Evolutionary conservation across 2,329 filamentous ascomycete genomes (phyloP).

Genomic region (Pseudocercospora crystallina): DNA sequence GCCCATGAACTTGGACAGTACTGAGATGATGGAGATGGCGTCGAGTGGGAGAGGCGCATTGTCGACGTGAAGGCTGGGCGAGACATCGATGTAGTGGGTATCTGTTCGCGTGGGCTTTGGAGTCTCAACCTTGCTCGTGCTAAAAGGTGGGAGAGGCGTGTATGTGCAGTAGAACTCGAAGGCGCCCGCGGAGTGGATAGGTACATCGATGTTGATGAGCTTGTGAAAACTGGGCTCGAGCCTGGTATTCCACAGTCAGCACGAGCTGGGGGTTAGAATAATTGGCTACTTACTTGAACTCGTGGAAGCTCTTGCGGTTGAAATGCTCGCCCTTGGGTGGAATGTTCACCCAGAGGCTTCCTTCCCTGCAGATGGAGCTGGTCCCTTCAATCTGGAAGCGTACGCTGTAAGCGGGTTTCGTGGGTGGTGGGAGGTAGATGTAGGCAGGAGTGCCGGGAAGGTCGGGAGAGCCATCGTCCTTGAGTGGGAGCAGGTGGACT

Average conservation of each 20-base stretch:
- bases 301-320: conserved; percentile 73
- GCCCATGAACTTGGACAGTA: conserved; percentile 98
- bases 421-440: conserved; percentile 82
- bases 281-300: conserved; percentile 72
- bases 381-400: conserved; percentile 92
- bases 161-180: conserved; percentile 96
- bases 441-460: conserved; percentile 73
- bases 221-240: conserved; percentile 90
- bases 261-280: conserved; percentile 9
- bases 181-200: conserved; percentile 77
- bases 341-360: conserved; percentile 95
- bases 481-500: conserved; percentile 85
- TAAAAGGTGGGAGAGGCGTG: conserved; percentile 77
- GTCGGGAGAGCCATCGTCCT: conserved; percentile 88
- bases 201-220: conserved; percentile 84
- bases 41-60: conserved; percentile 75
- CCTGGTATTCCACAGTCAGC: conserved; percentile 47
- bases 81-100: conserved; percentile 90
- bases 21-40: conserved; percentile 85
- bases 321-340: conserved; percentile 75
- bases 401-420: conserved; percentile 69
- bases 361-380: conserved; percentile 91
- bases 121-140: conserved; percentile 53
- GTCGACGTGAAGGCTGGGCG: conserved; percentile 74
- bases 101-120: conserved; percentile 61